Base-by-base conservation (phyloP, 2,329 filamentous ascomycete genomes). In the Fusarium sublunatum region DNA sequence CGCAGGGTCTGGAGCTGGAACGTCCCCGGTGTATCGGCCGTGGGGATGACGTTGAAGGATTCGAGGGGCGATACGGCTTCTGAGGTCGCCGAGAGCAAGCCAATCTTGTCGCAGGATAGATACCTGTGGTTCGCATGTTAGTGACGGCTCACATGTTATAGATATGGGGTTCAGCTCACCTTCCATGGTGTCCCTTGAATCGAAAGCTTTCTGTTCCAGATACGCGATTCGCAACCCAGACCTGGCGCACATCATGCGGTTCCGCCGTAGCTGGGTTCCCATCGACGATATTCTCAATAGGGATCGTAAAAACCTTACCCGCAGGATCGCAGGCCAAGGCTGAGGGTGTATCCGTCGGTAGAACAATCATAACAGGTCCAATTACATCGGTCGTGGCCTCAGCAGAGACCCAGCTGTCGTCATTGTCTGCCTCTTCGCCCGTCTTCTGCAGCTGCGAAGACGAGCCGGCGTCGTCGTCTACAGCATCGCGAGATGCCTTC, bases 221-320 rank as follows among this genome's bases (percentile, higher is more conserved):
- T 11, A 97, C 89, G 66, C 85, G 86, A 69, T 91, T 96, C 58
- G 91, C 92, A 65, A 98, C 87, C 91, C 94, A 99, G 13, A 99
- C 95, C 79, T 97, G 93, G 59, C 94, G 84, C 58, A 98, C 93
- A 75, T 98, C 93, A 76, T 97, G 93, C 45, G 95, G 95, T 78
- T 99, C 95, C 8, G 94, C 92, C 6, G 88, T 97, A n/a, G 83
- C 76, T 4, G 91, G 86, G 73, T 96, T 90, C 25, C 83, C 88
- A 54, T 97, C 93, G 58, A 97, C 85, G 32, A 97, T 89, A 74
- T 98, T 97, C 80, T 96, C 92, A 45, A 99, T 80, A 12, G 83
- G 80, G 68, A 91, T 88, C 6, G 91, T 84, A 76, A 96, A 99
- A 13, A 98, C 90, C 72, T 91, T 91, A 57, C 95, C 95, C 61